Evolutionary conservation across 176 grass and related monocot species (phyloP), one percentile per base, ranked within the genome.

Genomic region (Aegilops tauschii): DNA sequence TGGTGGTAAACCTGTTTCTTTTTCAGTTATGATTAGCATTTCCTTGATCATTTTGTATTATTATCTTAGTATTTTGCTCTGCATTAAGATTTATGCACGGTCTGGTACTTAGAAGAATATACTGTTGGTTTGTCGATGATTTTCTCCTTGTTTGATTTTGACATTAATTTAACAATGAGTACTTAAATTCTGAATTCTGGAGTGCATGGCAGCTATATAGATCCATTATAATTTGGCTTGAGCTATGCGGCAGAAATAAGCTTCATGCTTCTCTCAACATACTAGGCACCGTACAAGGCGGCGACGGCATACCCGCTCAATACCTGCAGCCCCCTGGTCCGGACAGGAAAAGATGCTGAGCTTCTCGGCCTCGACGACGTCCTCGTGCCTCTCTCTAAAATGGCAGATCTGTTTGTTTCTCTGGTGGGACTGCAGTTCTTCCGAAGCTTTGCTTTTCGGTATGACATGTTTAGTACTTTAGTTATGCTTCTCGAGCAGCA

Each of bases 121-220:
- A 47, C 3, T 25, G 23, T 79, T 31, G 30, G 30, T 31, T 31
- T 31, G 30, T 31, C 30, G 5, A 85, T 45, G 20, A 32, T 31
- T 77, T 69, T 31, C 11, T 87, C 13, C 29, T 27, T 70, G 34
- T 5, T 27, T 42, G 68, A 66, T 68, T 3, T 68, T 5, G 28
- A 65, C 44, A 84, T 14, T 52, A 70, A 31, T 80, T 44, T 68
- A 82, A 23, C 44, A 82, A 76, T 52, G 36, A 44, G 7, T 65
- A 25, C 59, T 73, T 74, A 61, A 72, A 64, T 88, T 17, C 14
- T 71, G 7, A 73, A 27, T 35, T 14, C 18, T 25, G 18, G 42
- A 74, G 34, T 74, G 1, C 64, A 62, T 47, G 21, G 3, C 16
- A 69, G 64, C n/a, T 50, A 58, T 58, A 54, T 8, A 73, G n/a